Conservation (phyloP, 129 eudicot species). For the Dittrichia graveolens region DNA sequence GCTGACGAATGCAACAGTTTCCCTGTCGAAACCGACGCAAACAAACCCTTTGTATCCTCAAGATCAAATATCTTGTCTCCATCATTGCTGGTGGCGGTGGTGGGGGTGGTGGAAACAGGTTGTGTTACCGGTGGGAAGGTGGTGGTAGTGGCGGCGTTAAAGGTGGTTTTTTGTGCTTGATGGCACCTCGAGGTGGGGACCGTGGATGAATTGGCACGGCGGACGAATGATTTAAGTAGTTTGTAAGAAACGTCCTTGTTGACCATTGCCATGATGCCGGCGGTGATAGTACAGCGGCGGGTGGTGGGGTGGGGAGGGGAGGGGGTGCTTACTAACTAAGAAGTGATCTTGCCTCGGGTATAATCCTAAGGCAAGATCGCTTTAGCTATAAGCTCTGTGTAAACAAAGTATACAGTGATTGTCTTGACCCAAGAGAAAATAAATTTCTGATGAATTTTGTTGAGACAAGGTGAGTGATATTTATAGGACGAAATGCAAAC, state of each 20-base stretch:
- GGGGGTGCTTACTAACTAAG: constrained; percentile 20
- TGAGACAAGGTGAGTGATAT: background rate
- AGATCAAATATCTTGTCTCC: constrained; percentile 36
- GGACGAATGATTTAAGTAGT: constrained; percentile 26
- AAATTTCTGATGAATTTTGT: background rate
- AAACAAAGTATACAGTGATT: background rate
- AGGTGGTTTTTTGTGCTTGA: constrained; percentile 30
- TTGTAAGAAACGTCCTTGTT: constrained; percentile 24
- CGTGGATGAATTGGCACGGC: constrained; percentile 31
- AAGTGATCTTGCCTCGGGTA: constrained; percentile 32
- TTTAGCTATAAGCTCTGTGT: constrained; percentile 20
- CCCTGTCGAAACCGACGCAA: constrained; percentile 48
- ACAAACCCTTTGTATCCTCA: constrained; percentile 48
- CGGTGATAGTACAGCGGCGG: constrained; percentile 1
- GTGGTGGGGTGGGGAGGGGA: constrained; percentile 10
- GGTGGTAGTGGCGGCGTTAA: constrained; percentile 14
- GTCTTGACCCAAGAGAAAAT: constrained; percentile 5
- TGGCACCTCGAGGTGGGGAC: constrained; percentile 22
- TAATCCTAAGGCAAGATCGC: constrained; percentile 30
- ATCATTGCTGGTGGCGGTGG: background rate
- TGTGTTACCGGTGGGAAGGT: background rate
- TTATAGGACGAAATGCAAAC: constrained; percentile 27
- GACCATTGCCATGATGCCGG: constrained; percentile 28
- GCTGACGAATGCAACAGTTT: constrained; percentile 50
- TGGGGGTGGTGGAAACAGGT: constrained; percentile 5